Evolutionary conservation across 1,284 basidiomycete species (phyloP).

Genomic region (Ceratobasidium sp.): DNA sequence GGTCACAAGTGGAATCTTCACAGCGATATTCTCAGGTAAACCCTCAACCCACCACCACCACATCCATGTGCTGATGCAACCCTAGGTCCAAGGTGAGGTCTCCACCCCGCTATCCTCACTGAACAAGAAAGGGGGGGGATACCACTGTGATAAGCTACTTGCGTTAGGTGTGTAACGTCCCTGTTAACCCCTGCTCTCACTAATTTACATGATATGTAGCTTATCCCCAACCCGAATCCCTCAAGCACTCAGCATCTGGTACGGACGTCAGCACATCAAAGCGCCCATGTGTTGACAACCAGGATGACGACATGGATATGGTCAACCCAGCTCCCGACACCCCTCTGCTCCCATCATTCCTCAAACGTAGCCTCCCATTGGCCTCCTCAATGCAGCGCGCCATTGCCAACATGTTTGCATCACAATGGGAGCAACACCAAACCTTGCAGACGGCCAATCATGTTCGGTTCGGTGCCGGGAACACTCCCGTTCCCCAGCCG

Average conservation of each 20-base stretch:
- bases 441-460: background rate
- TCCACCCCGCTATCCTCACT: background rate
- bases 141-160: too few relatives aligned
- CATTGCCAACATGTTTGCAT: background rate
- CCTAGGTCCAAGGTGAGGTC: background rate
- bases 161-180: too few relatives aligned
- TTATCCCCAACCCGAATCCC: too few relatives aligned
- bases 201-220: too few relatives aligned
- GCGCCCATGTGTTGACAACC: too few relatives aligned
- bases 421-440: background rate
- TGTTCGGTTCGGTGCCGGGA: background rate
- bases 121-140: background rate
- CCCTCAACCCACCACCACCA: background rate
- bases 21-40: background rate
- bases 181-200: background rate
- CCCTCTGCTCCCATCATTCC: background rate
- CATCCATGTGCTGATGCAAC: background rate
- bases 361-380: background rate
- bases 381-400: background rate
- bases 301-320: too few relatives aligned
- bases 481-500: background rate
- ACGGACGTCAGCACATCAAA: too few relatives aligned
- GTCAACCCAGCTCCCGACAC: background rate
- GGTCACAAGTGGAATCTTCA: background rate
- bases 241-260: too few relatives aligned